Base-by-base conservation (phyloP, 2,329 filamentous ascomycete genomes). In the Dothidotthia symphoricarpi region DNA sequence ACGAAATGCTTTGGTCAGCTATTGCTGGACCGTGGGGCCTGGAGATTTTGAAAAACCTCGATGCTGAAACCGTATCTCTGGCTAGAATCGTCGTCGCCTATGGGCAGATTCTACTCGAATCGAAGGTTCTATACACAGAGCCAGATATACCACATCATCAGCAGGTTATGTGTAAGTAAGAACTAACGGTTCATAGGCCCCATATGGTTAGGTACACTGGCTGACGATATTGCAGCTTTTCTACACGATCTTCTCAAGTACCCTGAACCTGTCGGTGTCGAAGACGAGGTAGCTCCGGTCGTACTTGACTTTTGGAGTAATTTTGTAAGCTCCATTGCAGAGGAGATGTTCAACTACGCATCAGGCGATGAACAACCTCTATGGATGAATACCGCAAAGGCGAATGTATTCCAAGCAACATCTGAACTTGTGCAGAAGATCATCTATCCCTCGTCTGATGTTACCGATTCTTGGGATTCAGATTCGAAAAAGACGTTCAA, bases 241-340 rank as follows among this genome's bases (percentile, higher is more conserved):
- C 70, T 87, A n/a, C 80, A 77, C 43, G 79, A 81, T 3, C 74
- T 93, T 4, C 71, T 90, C 16, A 75, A 75, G 14, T 77, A 81
- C 10, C 72, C 80, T 10, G 86, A 86, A 2, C 77, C 80, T 51
- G 79, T 85, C 1, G 81, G 83, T 1, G 77, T 77, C 3, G 86
- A 91, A 38, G 85, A 93, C 54, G 82, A 80, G 47, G 80, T 89
- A 9, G 89, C 88, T 38, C 78, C 86, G 1, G 78, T 81, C 1
- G 80, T 83, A 1, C 74, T 91, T 11, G 86, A 93, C 54, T 91
- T 93, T 60, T 93, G 88, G 87, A 83, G 80, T 13, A 82, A 80
- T 1, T 88, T 83, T 59, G 79, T 86, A 5, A 86, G 89, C 64
- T 78, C 79, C 10, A 74, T 71, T 82, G 71, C 78, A 74, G 43